Conservation (phyloP, 805 yeast genomes). For the Osmozyma mogii region DNA sequence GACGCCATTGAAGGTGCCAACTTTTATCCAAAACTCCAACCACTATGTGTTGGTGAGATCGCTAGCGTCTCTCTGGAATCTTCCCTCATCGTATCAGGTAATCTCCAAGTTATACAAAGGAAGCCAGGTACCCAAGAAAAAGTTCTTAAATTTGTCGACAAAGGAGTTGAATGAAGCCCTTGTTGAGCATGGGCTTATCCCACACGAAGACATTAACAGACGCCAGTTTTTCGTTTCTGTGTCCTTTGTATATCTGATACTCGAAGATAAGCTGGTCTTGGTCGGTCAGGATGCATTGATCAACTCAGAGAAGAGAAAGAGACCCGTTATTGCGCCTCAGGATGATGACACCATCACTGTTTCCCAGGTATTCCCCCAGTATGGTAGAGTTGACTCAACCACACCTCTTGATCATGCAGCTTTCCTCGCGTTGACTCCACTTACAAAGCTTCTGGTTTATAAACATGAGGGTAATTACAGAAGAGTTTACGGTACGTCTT, state of each 20-base stretch:
- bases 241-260: conserved; percentile 13
- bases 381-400: conserved; percentile 23
- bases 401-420: conserved; percentile 25
- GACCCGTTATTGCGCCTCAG: conserved; percentile 1
- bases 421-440: conserved; percentile 26
- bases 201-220: conserved; percentile 10
- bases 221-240: conserved; percentile 22
- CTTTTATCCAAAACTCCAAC: conserved; percentile 1
- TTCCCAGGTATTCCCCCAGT: conserved; percentile 34
- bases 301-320: conserved; percentile 1
- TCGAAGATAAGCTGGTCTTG: conserved; percentile 4
- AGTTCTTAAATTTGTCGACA: conserved; percentile 12
- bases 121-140: conserved; percentile 12
- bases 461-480: conserved; percentile 17
- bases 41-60: conserved; percentile 22
- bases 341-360: conserved; percentile 26
- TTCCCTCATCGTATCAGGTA: conserved; percentile 36
- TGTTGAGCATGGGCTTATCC: conserved; percentile 12
- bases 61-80: conserved; percentile 28
- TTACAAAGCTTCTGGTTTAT: conserved; percentile 30
- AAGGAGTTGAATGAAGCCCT: conserved; percentile 17
- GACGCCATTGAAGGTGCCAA: too few relatives aligned
- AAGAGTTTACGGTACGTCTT: conserved; percentile 16
- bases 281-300: conserved; percentile 1
- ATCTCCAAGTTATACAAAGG: conserved; percentile 20